Evolutionary conservation across 2,329 filamentous ascomycete genomes (phyloP).

Genomic region (Penicillium brevicompactum): DNA sequence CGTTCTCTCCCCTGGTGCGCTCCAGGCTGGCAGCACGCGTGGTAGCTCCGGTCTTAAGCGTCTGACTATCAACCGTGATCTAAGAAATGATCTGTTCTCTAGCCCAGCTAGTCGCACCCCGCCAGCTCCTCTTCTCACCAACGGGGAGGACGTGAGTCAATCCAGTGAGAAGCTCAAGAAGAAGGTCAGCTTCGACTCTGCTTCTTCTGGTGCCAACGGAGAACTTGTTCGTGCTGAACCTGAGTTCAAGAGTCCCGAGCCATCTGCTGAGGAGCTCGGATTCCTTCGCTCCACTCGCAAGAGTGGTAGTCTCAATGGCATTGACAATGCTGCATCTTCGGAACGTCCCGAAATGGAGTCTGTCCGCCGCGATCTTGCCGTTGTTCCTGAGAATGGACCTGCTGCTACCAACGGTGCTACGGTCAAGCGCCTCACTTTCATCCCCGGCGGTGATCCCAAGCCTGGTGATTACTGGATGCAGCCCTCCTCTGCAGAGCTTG

Average conservation of each 20-base stretch:
- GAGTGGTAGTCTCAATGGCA: conserved; percentile 48
- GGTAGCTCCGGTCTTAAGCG: conserved; percentile 78
- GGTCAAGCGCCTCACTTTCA: conserved; percentile 31
- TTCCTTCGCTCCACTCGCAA: conserved; percentile 59
- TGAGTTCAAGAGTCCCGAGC: conserved; percentile 48
- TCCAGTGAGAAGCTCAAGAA: conserved; percentile 59
- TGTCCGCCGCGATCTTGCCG: conserved; percentile 71
- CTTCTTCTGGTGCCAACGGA: conserved; percentile 49
- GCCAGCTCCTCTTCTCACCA: conserved; percentile 29
- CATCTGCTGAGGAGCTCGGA: conserved; percentile 61
- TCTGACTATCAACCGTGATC: conserved; percentile 84
- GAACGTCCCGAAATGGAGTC: conserved; percentile 68
- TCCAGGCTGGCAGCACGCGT: conserved; percentile 69
- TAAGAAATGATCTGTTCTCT: conserved; percentile 67
- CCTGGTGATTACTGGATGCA: conserved; percentile 86
- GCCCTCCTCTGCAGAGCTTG: conserved; percentile 73
- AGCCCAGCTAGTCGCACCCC: conserved; percentile 38
- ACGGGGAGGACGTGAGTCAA: conserved; percentile 44
- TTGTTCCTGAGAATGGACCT: conserved; percentile 67
- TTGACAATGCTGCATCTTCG: conserved; percentile 28
- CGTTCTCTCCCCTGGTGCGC: conserved; percentile 81
- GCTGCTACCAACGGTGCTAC: conserved; percentile 39
- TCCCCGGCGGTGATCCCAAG: conserved; percentile 50
- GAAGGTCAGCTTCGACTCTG: conserved; percentile 87
- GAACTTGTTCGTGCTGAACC: conserved; percentile 57